These are phyloP conservation scores for Fusarium sp. DNA, from an alignment of 2,329 filamentous ascomycete species.

Conservation along the genomic window DNA sequence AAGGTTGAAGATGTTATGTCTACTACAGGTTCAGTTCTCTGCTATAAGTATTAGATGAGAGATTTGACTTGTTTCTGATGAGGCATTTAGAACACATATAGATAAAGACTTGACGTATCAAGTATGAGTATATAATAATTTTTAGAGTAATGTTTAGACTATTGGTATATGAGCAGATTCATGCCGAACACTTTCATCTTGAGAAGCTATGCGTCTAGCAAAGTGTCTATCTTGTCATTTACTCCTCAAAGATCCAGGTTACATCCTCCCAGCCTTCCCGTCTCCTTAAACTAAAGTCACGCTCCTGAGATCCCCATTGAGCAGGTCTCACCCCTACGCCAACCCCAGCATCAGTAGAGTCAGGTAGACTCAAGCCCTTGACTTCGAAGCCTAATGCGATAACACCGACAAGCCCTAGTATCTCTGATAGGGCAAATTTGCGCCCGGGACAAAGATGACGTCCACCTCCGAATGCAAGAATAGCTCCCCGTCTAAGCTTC, in stretches of 20 bases:
- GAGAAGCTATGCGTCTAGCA: too few relatives aligned
- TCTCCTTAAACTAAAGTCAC: conserved; percentile 10
- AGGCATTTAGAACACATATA: too few relatives aligned
- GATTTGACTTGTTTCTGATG: neutral
- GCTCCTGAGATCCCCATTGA: conserved; percentile 2
- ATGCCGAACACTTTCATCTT: too few relatives aligned
- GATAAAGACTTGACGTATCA: too few relatives aligned
- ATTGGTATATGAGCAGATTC: too few relatives aligned
- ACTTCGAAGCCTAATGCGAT: conserved; percentile 22
- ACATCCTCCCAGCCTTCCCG: conserved; percentile 27
- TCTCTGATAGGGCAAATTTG: conserved; percentile 52
- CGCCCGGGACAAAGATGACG: conserved; percentile 53
- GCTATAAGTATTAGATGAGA: neutral
- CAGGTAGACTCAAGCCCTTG: conserved; percentile 35
- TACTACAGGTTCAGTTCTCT: neutral
- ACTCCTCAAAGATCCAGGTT: neutral
- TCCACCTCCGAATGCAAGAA: conserved; percentile 55
- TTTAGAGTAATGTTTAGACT: too few relatives aligned
- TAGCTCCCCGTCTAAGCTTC: conserved; percentile 44
- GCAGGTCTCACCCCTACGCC: conserved; percentile 21
- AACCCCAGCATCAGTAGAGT: conserved; percentile 2
- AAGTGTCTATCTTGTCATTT: too few relatives aligned
- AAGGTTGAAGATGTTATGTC: neutral
- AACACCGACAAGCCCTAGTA: conserved; percentile 25
- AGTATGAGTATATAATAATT: too few relatives aligned